Evolutionary conservation across 306 rosid species (phyloP), one percentile per base, ranked within the genome.

Genomic region (Vicia faba): DNA sequence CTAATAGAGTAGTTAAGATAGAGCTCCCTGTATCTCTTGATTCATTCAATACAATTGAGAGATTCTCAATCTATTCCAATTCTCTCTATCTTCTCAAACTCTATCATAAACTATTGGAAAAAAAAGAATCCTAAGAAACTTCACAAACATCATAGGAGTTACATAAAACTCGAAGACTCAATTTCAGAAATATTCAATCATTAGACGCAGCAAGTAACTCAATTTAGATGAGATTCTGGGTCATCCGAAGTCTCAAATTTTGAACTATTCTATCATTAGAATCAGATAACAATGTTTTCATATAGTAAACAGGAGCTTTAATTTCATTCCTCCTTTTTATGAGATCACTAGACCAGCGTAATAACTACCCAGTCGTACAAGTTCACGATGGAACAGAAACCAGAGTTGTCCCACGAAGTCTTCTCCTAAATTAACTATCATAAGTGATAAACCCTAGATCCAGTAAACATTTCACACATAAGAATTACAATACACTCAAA

Each of bases 121-220:
- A n/a, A 64, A 44, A 49, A 43, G 23, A 39, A 45, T 18, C 62
- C 48, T 39, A 61, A 38, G 56, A 49, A 66, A 46, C 18, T 58
- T 49, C 48, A 19, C 50, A 43, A 41, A 62, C 11, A 16, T 41
- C 75, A 51, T 51, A 51, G 23, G 25, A 61, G 51, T 51, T 35
- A 33, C 23, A 53, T 14, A 43, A 54, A 69, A 29, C 70, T 69
- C 63, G 54, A 54, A 51, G 63, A 46, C 41, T 59, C 48, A 38
- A 61, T 60, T 59, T 68, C 20, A 48, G 66, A 64, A 19, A 19
- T 9, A 43, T 40, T 8, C 48, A 16, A 63, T 28, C 58, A 13
- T 67, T 38, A 67, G 26, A 46, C 8, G 44, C 54, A 23, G 36
- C 70, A 61, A 33, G 59, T 29, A 60, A 49, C 11, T 49, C 26